Evolutionary conservation across 495 filamentous ascomycete genomes (phyloP).

Genomic region (Penicillium paxilli): DNA sequence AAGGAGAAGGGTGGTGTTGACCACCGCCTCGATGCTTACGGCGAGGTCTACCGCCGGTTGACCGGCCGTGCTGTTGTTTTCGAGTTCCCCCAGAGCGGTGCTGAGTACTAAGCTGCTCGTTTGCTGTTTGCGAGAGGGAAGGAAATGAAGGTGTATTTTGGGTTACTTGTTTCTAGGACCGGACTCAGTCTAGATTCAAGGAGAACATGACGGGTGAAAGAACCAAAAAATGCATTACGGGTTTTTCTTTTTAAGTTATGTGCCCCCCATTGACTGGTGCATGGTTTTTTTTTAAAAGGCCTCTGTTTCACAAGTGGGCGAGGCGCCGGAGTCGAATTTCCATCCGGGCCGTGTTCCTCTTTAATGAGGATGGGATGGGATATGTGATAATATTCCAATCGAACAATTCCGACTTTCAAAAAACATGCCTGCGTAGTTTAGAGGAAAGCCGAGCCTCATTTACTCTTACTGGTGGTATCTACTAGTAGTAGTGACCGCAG

Average conservation of each 20-base stretch:
- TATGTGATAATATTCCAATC: constrained; percentile 35
- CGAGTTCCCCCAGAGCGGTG: constrained; percentile 89
- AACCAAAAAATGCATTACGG: constrained; percentile 37
- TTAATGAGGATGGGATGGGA: constrained; percentile 35
- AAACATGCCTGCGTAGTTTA: neutral
- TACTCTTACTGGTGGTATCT: neutral
- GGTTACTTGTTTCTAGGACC: constrained; percentile 31
- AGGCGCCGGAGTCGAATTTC: constrained; percentile 26
- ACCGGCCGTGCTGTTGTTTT: constrained; percentile 93
- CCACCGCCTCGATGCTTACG: constrained; percentile 98
- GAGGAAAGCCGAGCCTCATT: neutral
- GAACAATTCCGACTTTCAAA: constrained; percentile 25
- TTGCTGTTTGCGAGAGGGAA: constrained; percentile 21
- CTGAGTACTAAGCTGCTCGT: constrained; percentile 69
- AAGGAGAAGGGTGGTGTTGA: constrained; percentile 99
- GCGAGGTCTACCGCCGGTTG: constrained; percentile 94
- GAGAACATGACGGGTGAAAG: constrained; percentile 31
- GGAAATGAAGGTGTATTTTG: constrained; percentile 25
- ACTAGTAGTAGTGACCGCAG: neutral
- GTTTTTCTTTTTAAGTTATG: constrained; percentile 34
- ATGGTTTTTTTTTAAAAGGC: constrained; percentile 21
- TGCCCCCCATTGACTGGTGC: constrained; percentile 24
- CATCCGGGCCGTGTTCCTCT: constrained; percentile 27
- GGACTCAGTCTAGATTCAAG: constrained; percentile 32
- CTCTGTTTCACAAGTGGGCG: constrained; percentile 15